These are phyloP conservation scores for Rhynchosporium graminicola DNA, from an alignment of 2,329 filamentous ascomycete species.

Conservation along the genomic window DNA sequence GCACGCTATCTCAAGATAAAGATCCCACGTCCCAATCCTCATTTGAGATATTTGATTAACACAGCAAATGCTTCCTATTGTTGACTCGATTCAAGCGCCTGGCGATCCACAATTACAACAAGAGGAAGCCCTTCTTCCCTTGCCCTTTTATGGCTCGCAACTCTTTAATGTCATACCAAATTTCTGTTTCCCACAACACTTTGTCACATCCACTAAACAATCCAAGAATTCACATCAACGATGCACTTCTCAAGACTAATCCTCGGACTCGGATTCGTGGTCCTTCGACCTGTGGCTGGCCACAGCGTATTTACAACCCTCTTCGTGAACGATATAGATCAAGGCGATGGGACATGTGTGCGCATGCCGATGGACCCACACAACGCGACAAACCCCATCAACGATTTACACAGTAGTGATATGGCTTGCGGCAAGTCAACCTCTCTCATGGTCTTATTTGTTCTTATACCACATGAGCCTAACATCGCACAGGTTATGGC, in stretches of 20 bases:
- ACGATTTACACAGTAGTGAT: slow-evolving; percentile 56
- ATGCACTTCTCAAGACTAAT: slow-evolving; percentile 20
- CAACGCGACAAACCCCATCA: slow-evolving; percentile 59
- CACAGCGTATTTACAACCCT: slow-evolving; percentile 67
- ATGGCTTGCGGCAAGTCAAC: slow-evolving; percentile 68
- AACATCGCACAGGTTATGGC: slow-evolving; percentile 43
- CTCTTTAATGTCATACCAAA: neutral
- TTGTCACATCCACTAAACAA: neutral
- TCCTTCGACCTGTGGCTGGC: slow-evolving; percentile 43
- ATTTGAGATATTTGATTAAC: neutral
- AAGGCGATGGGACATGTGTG: slow-evolving; percentile 72
- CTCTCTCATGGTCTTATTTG: neutral
- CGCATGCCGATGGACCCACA: slow-evolving; percentile 60
- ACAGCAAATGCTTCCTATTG: neutral
- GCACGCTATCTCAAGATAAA: slow-evolving; percentile 1
- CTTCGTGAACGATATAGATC: slow-evolving; percentile 60
- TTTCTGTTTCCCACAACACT: neutral
- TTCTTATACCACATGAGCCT: neutral
- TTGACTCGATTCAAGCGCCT: neutral
- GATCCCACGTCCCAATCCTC: neutral
- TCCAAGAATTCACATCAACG: neutral
- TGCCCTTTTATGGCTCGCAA: neutral
- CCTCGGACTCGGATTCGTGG: slow-evolving; percentile 22
- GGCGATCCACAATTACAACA: neutral
- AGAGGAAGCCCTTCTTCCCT: neutral